These are phyloP conservation scores for Wickerhamomyces canadensis DNA, from an alignment of 805 yeast species.

Conservation along the genomic window DNA sequence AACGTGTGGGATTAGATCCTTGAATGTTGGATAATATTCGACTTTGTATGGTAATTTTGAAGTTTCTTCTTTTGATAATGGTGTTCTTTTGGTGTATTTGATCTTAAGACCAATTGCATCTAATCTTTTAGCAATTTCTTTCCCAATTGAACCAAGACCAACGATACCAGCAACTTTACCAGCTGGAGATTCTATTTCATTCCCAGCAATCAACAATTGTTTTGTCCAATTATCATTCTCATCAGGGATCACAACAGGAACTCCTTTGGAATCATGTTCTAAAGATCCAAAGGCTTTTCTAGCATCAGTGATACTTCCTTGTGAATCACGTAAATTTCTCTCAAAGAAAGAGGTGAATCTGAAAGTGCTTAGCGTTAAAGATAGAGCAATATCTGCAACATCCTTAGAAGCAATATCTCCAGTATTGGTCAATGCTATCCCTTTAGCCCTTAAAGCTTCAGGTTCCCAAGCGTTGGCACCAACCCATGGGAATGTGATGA, in stretches of 20 bases:
- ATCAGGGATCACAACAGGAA: conserved; percentile 18
- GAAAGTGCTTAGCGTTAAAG: conserved; percentile 52
- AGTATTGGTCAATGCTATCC: conserved; percentile 55
- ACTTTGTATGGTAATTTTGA: conserved; percentile 41
- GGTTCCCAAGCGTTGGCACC: conserved; percentile 54
- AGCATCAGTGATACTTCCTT: conserved; percentile 39
- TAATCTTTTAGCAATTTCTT: conserved; percentile 52
- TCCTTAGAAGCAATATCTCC: conserved; percentile 55
- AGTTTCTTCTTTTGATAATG: conserved; percentile 29
- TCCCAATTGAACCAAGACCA: conserved; percentile 77
- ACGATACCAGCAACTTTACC: conserved; percentile 57
- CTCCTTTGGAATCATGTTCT: conserved; percentile 29
- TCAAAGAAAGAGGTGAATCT: conserved; percentile 50
- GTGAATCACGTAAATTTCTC: conserved; percentile 30
- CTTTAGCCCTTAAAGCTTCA: conserved; percentile 35
- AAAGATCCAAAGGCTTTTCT: conserved; percentile 35
- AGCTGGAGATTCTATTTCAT: conserved; percentile 44
- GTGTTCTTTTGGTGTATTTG: conserved; percentile 52
- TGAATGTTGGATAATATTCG: conserved; percentile 39
- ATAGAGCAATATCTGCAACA: conserved; percentile 69
- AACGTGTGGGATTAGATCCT: conserved; percentile 32
- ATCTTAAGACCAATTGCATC: conserved; percentile 58
- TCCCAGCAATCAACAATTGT: conserved; percentile 41
- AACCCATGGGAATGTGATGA: conserved; percentile 53
- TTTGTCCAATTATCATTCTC: conserved; percentile 33